Percentiles rank a stretch among this genome's conserved stretches.
Conservation (phyloP, 139 green algal genomes). For the Coelastrella sp. region DNA sequence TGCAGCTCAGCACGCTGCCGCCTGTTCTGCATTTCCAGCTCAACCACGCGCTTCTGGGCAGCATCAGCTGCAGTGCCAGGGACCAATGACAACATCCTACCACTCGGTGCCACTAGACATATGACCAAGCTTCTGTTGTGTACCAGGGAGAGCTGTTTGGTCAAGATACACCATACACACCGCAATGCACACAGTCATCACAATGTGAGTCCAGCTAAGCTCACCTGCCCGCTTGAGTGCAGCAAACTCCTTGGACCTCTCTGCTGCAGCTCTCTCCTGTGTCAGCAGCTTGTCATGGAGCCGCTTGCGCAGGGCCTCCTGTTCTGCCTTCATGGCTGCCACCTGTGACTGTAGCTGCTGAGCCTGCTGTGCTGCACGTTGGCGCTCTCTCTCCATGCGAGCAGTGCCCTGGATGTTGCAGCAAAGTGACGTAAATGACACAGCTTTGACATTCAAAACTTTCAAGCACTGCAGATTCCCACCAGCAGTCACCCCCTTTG, state of each 20-base stretch:
- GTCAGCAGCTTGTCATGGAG: constrained; percentile 20
- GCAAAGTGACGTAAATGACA: no score
- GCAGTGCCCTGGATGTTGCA: neutral
- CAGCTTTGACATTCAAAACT: no score
- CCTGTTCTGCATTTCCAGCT: constrained; percentile 20
- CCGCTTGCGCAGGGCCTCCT: constrained; percentile 1
- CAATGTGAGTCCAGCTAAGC: no score
- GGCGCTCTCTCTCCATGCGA: constrained; percentile 26
- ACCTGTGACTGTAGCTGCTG: constrained; percentile 37
- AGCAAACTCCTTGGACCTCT: constrained; percentile 15
- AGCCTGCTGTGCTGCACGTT: constrained; percentile 20
- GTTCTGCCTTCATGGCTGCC: constrained; percentile 6
- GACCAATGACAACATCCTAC: no score
- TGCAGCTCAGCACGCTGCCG: neutral
- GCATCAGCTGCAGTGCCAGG: constrained; percentile 7
- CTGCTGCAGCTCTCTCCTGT: constrained; percentile 28
- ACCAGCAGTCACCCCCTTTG: no score
- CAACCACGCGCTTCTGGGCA: neutral
- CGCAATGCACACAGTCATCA: no score
- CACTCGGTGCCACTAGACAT: no score
- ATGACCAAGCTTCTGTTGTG: no score
- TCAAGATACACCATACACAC: neutral
- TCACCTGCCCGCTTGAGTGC: constrained; percentile 20
- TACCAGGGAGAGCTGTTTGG: no score
- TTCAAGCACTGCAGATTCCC: no score